These are phyloP conservation scores for Phytophthora parvispora DNA, from an alignment of 352 stramenopile species.

Conservation along the genomic window DNA sequence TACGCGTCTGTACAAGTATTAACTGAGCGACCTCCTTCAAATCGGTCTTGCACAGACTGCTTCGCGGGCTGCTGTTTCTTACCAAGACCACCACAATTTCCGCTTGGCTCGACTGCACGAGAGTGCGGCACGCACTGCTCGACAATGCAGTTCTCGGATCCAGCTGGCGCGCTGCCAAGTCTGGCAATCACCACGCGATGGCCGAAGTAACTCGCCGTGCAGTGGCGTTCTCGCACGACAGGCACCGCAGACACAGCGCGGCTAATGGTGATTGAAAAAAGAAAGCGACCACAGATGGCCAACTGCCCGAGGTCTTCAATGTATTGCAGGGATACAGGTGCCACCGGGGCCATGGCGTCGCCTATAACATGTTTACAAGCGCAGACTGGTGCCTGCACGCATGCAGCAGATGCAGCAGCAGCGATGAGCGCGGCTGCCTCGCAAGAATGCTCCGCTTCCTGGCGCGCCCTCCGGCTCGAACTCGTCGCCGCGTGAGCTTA, in stretches of 20 bases:
- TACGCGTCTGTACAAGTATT: background rate
- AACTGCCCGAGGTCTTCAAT: conserved; percentile 1
- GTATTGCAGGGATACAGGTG: conserved; percentile 1
- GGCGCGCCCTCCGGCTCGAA: conserved; percentile 2
- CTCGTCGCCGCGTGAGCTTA: background rate
- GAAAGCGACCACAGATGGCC: background rate
- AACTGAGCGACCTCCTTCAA: conserved; percentile 18
- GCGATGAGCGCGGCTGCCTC: conserved; percentile 2
- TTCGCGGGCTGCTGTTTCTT: conserved; percentile 2
- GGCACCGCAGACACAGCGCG: background rate
- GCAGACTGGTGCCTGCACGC: background rate
- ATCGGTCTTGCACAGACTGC: conserved; percentile 9
- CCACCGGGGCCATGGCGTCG: background rate
- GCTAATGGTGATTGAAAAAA: background rate
- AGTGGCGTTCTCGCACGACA: background rate
- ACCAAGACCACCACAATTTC: background rate
- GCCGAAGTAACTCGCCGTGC: background rate
- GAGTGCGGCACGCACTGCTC: background rate
- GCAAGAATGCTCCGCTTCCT: conserved; percentile 10
- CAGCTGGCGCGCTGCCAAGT: background rate
- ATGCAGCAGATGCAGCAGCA: conserved; percentile 8
- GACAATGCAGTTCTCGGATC: no score
- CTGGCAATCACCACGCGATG: background rate
- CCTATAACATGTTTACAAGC: conserved; percentile 15
- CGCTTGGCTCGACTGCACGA: no score